A percentile compares a stretch with the other conserved stretches of the same genome.
Evolutionary conservation across 2,329 filamentous ascomycete genomes (phyloP).

Genomic region (Paramyrothecium roridum): DNA sequence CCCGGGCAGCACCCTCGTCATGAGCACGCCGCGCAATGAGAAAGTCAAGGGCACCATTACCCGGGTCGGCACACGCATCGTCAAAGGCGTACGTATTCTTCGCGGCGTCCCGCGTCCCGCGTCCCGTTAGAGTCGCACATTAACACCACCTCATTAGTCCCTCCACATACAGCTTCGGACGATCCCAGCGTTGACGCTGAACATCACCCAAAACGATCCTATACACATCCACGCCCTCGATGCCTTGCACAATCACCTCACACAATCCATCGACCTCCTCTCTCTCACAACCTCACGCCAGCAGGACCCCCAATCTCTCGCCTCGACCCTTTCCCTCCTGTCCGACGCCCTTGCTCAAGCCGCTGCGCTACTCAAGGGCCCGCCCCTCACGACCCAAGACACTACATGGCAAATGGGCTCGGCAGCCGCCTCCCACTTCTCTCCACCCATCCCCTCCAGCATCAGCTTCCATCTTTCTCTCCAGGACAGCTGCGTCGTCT

Average conservation of each 20-base stretch:
- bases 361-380: slow-evolving; percentile 53
- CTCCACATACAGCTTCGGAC: slow-evolving; percentile 75
- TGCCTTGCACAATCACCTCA: slow-evolving; percentile 72
- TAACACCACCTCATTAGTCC: slow-evolving; percentile 44
- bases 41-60: slow-evolving; percentile 90
- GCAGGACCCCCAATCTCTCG: slow-evolving; percentile 53
- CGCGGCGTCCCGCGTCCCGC: too few species aligned
- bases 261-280: slow-evolving; percentile 78
- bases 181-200: slow-evolving; percentile 49
- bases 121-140: too few species aligned
- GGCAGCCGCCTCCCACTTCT: slow-evolving; percentile 40
- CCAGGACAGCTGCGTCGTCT: slow-evolving; percentile 66
- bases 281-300: slow-evolving; percentile 67
- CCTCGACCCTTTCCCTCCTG: slow-evolving; percentile 54
- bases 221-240: slow-evolving; percentile 68
- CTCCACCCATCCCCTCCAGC: slow-evolving; percentile 46
- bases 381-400: slow-evolving; percentile 33
- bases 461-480: slow-evolving; percentile 74
- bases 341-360: slow-evolving; percentile 52
- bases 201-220: slow-evolving; percentile 43
- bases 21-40: slow-evolving; percentile 85
- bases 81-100: slow-evolving; percentile 72
- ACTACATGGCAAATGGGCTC: slow-evolving; percentile 42
- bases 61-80: slow-evolving; percentile 82
- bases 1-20: slow-evolving; percentile 81